Base-by-base conservation (phyloP, 106 monocot species). In the Dioscorea dumetorum region DNA sequence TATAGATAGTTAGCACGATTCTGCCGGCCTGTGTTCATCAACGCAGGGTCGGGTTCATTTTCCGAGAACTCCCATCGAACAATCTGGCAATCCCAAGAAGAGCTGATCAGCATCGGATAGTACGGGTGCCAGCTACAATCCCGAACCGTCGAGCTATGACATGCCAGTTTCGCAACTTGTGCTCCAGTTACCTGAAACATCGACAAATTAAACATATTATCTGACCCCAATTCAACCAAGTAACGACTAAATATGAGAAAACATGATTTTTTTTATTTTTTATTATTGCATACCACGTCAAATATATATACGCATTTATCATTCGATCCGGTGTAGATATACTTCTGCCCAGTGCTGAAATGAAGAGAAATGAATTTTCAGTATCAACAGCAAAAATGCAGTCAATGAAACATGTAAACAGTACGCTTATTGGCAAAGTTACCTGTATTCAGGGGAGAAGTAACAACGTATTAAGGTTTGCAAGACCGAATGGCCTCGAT, bases 301-400 rank as follows among this genome's bases (percentile, higher is more conserved):
- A 49, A 66, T 18, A 66, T 49, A 49, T 66, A 49, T 50, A 94
- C 87, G 23, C 67, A 80, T 12, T 78, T 71, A 61, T 91, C 95
- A 53, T 79, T 76, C 0, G 95, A 95, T 72, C 95, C 95, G 17
- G 91, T 88, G 61, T 95, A 95, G 67, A 95, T 91, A 78, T 91
- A 91, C 70, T 67, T 83, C 80, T 88, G 91, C 16, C 95, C 95
- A 4, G 91, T 91, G 80, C 95, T 91, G 85, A 48, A 81, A 63
- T 28, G 8, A 73, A 77, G 41, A 41, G 5, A 41, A 6, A 2
- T 41, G 6, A 6, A 3, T 41, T 41, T 1, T 41, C 6, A 41
- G 10, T 6, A 8, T 41, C 10, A 41, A 8, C 41, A 41, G 41
- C 6, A 41, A 41, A 41, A 41, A 41, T 41, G 41, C 10, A 10